These are phyloP conservation scores for Phyllosticta capitalensis DNA, from an alignment of 2,329 filamentous ascomycete species.

Conservation along the genomic window DNA sequence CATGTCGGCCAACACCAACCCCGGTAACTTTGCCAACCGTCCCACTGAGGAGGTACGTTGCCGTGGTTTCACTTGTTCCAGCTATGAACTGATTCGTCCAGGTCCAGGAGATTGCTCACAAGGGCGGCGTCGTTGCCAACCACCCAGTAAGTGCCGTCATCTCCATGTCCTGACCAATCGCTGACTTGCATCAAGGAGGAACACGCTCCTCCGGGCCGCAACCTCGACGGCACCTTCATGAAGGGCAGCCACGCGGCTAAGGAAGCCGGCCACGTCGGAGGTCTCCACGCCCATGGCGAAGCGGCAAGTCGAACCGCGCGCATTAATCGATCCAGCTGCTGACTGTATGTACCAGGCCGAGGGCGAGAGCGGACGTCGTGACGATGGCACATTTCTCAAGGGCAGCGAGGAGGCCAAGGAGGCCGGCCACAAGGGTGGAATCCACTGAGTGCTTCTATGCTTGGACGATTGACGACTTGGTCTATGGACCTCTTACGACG, in stretches of 20 bases:
- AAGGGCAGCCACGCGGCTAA: constrained; percentile 28
- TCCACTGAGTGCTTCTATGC: background rate
- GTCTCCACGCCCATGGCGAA: constrained; percentile 22
- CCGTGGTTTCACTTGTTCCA: background rate
- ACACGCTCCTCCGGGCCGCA: constrained; percentile 19
- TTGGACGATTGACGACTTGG: background rate
- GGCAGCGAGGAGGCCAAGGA: constrained; percentile 29
- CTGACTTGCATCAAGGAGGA: constrained; percentile 1
- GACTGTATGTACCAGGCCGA: background rate
- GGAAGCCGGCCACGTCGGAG: constrained; percentile 28
- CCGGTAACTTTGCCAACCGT: constrained; percentile 45
- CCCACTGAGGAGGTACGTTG: constrained; percentile 33
- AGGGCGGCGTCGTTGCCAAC: constrained; percentile 38
- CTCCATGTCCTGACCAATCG: background rate
- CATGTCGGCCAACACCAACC: constrained; percentile 35
- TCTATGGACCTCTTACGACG: background rate
- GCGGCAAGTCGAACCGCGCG: background rate
- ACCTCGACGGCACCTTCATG: constrained; percentile 31
- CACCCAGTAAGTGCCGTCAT: constrained; percentile 1
- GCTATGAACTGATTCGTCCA: background rate
- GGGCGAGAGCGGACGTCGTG: constrained; percentile 21
- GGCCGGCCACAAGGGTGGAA: constrained; percentile 26
- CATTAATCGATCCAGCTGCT: background rate
- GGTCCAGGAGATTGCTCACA: constrained; percentile 39
- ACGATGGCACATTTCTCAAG: constrained; percentile 30